Evolutionary conservation across 306 rosid species (phyloP).

Genomic region (Lupinus albus): DNA sequence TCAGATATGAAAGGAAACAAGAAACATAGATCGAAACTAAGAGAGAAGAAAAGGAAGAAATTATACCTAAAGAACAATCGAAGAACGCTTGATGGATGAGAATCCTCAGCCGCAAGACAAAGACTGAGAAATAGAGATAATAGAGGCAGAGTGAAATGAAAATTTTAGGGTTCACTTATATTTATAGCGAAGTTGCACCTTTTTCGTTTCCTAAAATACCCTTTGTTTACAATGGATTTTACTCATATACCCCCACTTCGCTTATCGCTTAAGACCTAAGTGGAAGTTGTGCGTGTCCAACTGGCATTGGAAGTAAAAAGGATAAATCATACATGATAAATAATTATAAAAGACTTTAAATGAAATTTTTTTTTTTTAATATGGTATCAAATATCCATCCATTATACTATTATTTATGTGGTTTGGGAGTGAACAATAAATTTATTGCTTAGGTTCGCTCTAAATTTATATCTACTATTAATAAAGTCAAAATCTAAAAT

Average conservation of each 20-base stretch:
- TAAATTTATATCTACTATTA: too few species aligned
- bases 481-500: too few species aligned
- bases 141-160: background rate
- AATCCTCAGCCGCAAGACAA: slow-evolving; percentile 35
- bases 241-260: background rate
- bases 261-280: too few species aligned
- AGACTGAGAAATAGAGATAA: slow-evolving; percentile 6
- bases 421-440: too few species aligned
- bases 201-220: slow-evolving; percentile 2
- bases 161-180: slow-evolving; percentile 11
- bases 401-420: too few species aligned
- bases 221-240: background rate
- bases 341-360: too few species aligned
- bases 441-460: too few species aligned
- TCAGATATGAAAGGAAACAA: background rate
- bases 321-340: too few species aligned
- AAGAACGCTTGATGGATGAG: background rate
- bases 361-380: too few species aligned
- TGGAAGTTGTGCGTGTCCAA: too few species aligned
- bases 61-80: slow-evolving; percentile 15
- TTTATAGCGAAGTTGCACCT: slow-evolving; percentile 7
- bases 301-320: too few species aligned
- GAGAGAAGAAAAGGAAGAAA: background rate
- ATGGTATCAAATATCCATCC: too few species aligned
- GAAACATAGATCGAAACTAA: background rate